Percentiles rank a stretch among this genome's conserved stretches.
Conservation (phyloP, 371 early-diverging fungal genomes). For the Mortierella sp. region DNA sequence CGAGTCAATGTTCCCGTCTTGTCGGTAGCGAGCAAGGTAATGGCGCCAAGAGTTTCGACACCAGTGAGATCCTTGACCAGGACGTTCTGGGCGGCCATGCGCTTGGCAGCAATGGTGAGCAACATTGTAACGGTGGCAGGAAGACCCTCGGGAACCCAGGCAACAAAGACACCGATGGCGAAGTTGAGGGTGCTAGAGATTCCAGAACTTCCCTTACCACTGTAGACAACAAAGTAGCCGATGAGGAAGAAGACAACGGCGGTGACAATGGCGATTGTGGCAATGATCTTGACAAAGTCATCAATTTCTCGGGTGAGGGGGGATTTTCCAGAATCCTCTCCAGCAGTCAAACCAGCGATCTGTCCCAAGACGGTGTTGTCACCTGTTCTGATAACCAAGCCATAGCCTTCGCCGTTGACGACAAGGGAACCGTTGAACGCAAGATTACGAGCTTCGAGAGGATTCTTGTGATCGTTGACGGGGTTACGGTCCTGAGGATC, state of each 20-base stretch:
- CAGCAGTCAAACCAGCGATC: conserved; percentile 88
- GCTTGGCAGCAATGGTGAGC: conserved; percentile 92
- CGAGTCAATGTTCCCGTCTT: conserved; percentile 97
- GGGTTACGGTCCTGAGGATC: conserved; percentile 86
- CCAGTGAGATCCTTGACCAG: conserved; percentile 94
- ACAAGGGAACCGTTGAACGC: conserved; percentile 88
- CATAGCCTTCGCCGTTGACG: conserved; percentile 89
- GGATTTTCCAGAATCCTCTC: conserved; percentile 74
- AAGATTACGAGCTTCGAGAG: conserved; percentile 91
- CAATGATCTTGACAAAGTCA: conserved; percentile 86
- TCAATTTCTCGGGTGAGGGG: conserved; percentile 85
- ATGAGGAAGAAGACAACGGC: conserved; percentile 83
- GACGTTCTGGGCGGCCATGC: conserved; percentile 88
- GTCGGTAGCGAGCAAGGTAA: conserved; percentile 93
- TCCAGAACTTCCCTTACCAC: conserved; percentile 60
- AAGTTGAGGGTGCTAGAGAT: conserved; percentile 80
- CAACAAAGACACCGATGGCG: conserved; percentile 89
- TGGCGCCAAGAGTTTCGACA: conserved; percentile 95
- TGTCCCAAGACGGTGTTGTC: conserved; percentile 93
- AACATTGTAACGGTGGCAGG: conserved; percentile 91
- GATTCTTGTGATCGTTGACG: conserved; percentile 70
- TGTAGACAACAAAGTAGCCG: conserved; percentile 59
- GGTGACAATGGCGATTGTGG: conserved; percentile 77
- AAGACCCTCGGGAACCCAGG: conserved; percentile 92
- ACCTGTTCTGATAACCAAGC: conserved; percentile 91